Conservation (phyloP, 164 flowering plant species). For the Amborella trichopoda region DNA sequence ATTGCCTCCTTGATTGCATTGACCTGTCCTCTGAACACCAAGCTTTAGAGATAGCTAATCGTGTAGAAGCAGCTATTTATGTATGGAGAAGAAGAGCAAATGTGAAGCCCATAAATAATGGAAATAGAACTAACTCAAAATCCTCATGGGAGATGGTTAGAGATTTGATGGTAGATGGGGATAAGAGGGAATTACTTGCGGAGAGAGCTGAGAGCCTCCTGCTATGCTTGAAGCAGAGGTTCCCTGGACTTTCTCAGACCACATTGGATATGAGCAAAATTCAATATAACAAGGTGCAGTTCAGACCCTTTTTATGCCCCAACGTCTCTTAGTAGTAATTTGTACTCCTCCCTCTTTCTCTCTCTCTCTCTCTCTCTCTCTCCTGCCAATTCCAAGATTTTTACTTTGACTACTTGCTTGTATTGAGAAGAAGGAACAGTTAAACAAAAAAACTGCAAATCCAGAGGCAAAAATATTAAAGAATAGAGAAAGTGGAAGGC, state of each 20-base stretch:
- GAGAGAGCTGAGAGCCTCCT: constrained; percentile 86
- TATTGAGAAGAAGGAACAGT: too few species aligned
- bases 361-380: too few species aligned
- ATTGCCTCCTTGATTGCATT: constrained; percentile 88
- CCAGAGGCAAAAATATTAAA: too few species aligned
- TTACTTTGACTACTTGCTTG: too few species aligned
- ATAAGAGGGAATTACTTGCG: constrained; percentile 72
- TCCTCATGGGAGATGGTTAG: constrained; percentile 90
- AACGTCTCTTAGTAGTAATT: too few species aligned
- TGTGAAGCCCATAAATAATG: constrained; percentile 20
- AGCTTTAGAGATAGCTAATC: constrained; percentile 84
- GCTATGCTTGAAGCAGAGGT: constrained; percentile 77
- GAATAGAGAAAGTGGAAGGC: too few species aligned
- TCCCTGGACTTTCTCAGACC: constrained; percentile 81
- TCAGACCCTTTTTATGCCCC: too few species aligned
- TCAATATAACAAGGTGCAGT: constrained; percentile 90
- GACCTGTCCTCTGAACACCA: constrained; percentile 78
- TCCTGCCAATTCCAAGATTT: too few species aligned
- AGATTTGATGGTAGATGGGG: constrained; percentile 73
- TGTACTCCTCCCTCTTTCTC: too few species aligned
- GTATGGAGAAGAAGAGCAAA: constrained; percentile 69
- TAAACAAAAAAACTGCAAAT: too few species aligned
- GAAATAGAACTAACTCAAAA: constrained; percentile 18
- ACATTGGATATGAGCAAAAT: constrained; percentile 83
- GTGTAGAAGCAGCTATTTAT: constrained; percentile 77